Evolutionary conservation across 192 early-diverging fungal species (phyloP), one percentile per base, ranked within the genome.

Genomic region (Gryganskiella cystojenkinii): DNA sequence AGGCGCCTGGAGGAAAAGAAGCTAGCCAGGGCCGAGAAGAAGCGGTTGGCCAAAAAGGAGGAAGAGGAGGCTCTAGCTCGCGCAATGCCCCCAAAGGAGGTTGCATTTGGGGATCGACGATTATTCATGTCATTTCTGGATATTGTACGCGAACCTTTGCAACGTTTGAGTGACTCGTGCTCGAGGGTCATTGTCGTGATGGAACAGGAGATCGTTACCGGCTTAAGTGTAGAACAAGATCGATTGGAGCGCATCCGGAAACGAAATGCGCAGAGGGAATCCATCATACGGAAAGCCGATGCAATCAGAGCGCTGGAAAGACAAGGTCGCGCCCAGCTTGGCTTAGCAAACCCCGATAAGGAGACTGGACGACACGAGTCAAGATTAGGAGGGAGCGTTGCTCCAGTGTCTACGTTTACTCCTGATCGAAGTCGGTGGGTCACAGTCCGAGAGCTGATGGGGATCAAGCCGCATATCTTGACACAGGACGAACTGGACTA

Each of bases 41-140:
- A 37, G 10, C 28, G 14, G 11, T 10, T 8, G 10, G 52, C 22
- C 37, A 65, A 65, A 42, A n/a, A 55, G 9, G 37, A 55, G 15
- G 15, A 28, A 8, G 42, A 51, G 4, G 63, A 65, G 1, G 51
- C 37, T 13, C 34, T 25, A 22, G 42, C 28, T n/a, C 22, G n/a
- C 17, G 37, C 51, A 3, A 24, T 65, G 15, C 64, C 74, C 3
- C 69, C 64, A 14, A 82, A 82, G 28, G 61, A 82, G n/a, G 68
- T 80, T 0, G 68, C 75, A 2, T 82, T 65, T 54, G 58, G 68
- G 11, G 71, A 80, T 55, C 57, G 72, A 11, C 63, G 71, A 20
- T 55, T 85, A 1, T 68, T 85, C 28, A 63, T 85, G 37, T 50
- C 28, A 4, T 85, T 82, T 46, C 40, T 85, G 3, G 71, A 70